Percentiles rank a stretch among this genome's conserved stretches.
phyloP scores from a whole-genome alignment of 441 rosid genomes.

The Metrosideros polymorpha region DNA sequence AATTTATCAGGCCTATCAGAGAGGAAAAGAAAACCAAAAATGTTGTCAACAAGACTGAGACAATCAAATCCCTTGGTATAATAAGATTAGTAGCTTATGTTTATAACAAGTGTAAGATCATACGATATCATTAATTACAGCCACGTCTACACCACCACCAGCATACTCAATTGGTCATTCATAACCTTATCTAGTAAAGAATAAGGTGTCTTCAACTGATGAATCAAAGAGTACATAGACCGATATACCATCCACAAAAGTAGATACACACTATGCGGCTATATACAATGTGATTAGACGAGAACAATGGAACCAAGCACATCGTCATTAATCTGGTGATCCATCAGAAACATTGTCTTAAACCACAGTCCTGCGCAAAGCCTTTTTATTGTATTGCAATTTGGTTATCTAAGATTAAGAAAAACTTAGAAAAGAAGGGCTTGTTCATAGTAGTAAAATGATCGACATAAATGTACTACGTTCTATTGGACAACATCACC shows the following conservation, averaged over 20 bases:
- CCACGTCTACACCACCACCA: not conserved
- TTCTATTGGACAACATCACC: not conserved
- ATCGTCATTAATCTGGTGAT: not conserved
- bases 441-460: not conserved
- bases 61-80: not conserved
- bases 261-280: not conserved
- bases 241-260: not conserved
- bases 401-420: not conserved
- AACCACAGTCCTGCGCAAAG: not conserved
- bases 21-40: not conserved
- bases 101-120: not conserved
- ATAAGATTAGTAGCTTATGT: not conserved
- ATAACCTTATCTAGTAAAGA: not conserved
- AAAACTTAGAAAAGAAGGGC: not conserved
- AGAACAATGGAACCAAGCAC: not conserved
- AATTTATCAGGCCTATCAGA: constrained; percentile 47
- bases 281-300: not conserved
- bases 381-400: not conserved
- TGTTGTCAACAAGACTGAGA: not conserved
- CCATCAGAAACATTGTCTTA: not conserved
- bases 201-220: not conserved
- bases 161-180: not conserved
- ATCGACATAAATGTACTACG: not conserved
- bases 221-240: not conserved
- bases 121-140: not conserved